Percentiles rank a stretch among this genome's conserved stretches.
Evolutionary conservation across 352 stramenopile species (phyloP).

Genomic region (Phytophthora sp.): DNA sequence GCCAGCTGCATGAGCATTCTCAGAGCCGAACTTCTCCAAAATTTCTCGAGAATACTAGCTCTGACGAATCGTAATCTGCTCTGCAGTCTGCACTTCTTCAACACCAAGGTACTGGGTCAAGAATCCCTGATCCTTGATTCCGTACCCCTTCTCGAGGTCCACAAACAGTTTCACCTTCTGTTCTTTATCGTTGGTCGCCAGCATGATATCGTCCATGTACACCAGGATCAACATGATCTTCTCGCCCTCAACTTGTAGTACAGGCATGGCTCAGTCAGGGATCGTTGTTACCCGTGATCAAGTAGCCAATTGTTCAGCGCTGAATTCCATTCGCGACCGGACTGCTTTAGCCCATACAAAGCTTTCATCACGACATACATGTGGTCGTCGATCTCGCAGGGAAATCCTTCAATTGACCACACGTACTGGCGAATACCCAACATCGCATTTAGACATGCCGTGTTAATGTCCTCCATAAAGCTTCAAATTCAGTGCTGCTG

Average conservation of each 20-base stretch:
- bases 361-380: slow-evolving; percentile 1
- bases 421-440: no score
- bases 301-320: slow-evolving; percentile 17
- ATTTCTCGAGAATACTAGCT: slow-evolving; percentile 7
- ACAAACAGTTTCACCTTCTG: slow-evolving; percentile 12
- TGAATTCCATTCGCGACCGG: slow-evolving; percentile 17
- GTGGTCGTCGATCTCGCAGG: no score
- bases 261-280: no score
- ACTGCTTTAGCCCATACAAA: slow-evolving; percentile 16
- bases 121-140: slow-evolving; percentile 7
- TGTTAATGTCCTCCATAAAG: no score
- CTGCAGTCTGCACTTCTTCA: slow-evolving; percentile 1
- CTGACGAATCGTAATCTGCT: background rate
- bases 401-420: no score
- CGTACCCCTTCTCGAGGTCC: slow-evolving; percentile 7
- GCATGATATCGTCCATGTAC: no score
- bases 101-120: slow-evolving; percentile 1
- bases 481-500: no score
- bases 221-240: background rate
- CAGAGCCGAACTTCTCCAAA: slow-evolving; percentile 9
- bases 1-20: slow-evolving; percentile 4
- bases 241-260: slow-evolving; percentile 5
- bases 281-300: no score
- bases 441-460: no score
- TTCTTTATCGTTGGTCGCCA: background rate